Evolutionary conservation across 805 yeast species (phyloP).

Genomic region (Yamadazyma phyllophila): DNA sequence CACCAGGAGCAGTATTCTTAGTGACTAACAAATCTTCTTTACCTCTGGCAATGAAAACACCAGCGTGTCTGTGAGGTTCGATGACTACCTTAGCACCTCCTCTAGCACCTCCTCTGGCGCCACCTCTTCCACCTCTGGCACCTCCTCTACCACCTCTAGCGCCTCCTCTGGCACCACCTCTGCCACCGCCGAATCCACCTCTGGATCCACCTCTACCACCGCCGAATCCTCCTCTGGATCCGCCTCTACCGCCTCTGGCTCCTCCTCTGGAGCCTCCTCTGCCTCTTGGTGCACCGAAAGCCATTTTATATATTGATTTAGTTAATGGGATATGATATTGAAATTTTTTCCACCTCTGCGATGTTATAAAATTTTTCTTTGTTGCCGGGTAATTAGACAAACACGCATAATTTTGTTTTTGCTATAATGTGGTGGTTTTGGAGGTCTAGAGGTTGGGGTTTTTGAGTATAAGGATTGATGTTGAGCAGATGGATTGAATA

Average conservation of each 20-base stretch:
- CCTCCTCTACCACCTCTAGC: constrained; percentile 45
- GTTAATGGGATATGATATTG: background rate
- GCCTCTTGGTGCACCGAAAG: constrained; percentile 71
- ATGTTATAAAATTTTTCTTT: constrained; percentile 8
- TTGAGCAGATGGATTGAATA: background rate
- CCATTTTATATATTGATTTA: constrained; percentile 47
- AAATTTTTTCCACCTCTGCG: constrained; percentile 6
- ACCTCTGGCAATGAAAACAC: constrained; percentile 99
- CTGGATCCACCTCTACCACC: constrained; percentile 51
- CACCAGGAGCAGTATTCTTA: constrained; percentile 97
- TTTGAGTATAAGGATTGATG: background rate
- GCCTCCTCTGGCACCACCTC: constrained; percentile 36
- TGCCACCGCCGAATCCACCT: constrained; percentile 31
- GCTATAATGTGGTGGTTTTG: constrained; percentile 1
- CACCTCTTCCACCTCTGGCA: constrained; percentile 62
- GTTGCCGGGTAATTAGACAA: constrained; percentile 12
- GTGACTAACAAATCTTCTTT: constrained; percentile 98
- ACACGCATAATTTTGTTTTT: constrained; percentile 9
- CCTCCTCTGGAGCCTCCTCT: constrained; percentile 44
- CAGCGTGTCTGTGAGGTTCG: constrained; percentile 98
- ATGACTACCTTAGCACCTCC: constrained; percentile 96
- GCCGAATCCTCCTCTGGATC: constrained; percentile 51
- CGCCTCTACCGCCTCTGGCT: constrained; percentile 47
- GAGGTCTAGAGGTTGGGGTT: background rate
- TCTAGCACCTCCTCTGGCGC: constrained; percentile 76